A percentile compares a stretch with the other conserved stretches of the same genome.
Conservation (phyloP, 768 basidiomycete species). For the Boletus rubescentipes region DNA sequence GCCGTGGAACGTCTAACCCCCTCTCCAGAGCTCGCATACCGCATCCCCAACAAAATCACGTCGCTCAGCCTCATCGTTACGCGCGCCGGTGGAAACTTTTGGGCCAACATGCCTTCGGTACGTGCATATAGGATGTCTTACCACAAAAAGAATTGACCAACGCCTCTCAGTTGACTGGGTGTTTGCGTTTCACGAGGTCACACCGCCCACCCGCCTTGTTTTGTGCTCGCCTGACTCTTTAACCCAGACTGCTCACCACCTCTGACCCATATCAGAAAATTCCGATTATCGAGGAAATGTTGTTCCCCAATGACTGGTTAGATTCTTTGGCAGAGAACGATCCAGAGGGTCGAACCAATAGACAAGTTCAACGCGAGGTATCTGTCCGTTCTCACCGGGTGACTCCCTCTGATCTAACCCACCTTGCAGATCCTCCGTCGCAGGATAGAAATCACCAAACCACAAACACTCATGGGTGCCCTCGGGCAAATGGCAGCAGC, state of each 20-base stretch:
- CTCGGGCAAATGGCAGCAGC: conserved; percentile 74
- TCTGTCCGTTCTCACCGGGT: conserved; percentile 2
- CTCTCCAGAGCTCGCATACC: conserved; percentile 59
- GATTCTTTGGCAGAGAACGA: conserved; percentile 52
- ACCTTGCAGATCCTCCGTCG: conserved; percentile 42
- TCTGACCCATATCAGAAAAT: conserved; percentile 48
- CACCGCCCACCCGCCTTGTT: background rate
- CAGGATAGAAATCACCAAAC: conserved; percentile 51
- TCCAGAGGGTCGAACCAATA: conserved; percentile 58
- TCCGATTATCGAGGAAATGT: conserved; percentile 51
- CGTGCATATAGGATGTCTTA: conserved; percentile 16
- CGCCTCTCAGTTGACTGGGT: conserved; percentile 39
- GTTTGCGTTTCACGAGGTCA: conserved; percentile 37
- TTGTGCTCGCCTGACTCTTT: conserved; percentile 5
- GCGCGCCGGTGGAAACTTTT: conserved; percentile 57
- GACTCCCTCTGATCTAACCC: background rate
- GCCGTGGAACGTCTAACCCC: background rate
- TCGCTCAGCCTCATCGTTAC: conserved; percentile 72
- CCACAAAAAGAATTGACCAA: background rate
- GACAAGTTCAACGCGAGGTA: conserved; percentile 58
- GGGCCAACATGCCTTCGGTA: conserved; percentile 66
- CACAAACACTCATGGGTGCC: conserved; percentile 58
- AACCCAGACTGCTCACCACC: conserved; percentile 34
- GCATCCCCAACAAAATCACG: conserved; percentile 63
- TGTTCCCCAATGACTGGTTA: conserved; percentile 66